A percentile compares a stretch with the other conserved stretches of the same genome.
phyloP scores from a whole-genome alignment of 208 protist genomes.

The Leishmania turanica region DNA sequence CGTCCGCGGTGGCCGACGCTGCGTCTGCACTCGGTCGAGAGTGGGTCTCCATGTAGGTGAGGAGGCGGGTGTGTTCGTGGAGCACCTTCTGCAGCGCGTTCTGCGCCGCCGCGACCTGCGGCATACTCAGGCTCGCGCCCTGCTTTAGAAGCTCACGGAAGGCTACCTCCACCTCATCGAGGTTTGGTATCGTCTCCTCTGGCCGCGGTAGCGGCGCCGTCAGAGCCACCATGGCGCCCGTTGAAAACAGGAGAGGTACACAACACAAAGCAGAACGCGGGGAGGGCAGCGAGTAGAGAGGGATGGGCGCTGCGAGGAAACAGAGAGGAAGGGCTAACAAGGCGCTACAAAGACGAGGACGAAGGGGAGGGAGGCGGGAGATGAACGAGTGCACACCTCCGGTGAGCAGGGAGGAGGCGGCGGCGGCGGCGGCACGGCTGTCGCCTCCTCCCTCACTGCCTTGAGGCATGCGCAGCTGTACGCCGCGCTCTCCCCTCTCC shows the following conservation, averaged over 20 bases:
- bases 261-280: not conserved
- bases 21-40: conserved; percentile 2
- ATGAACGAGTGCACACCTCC: not conserved
- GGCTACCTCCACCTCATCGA: conserved; percentile 34
- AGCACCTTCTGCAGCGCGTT: conserved; percentile 28
- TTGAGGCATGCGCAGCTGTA: not conserved
- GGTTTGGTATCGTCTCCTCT: conserved; percentile 5
- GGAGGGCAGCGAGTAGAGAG: not conserved
- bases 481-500: not conserved
- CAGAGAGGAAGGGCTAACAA: too few species aligned
- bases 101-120: conserved; percentile 19
- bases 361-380: not conserved
- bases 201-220: not conserved
- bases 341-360: too few species aligned
- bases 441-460: not conserved
- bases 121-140: conserved; percentile 7
- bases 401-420: not conserved
- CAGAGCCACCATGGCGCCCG: not conserved
- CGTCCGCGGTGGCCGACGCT: not conserved
- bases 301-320: not conserved
- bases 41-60: conserved; percentile 36
- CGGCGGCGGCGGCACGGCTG: not conserved
- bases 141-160: conserved; percentile 18
- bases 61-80: conserved; percentile 32
- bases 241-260: not conserved